A percentile compares a stretch with the other conserved stretches of the same genome.
phyloP scores from a whole-genome alignment of 2,329 filamentous ascomycete genomes.

The Pestalotiopsis sp. region DNA sequence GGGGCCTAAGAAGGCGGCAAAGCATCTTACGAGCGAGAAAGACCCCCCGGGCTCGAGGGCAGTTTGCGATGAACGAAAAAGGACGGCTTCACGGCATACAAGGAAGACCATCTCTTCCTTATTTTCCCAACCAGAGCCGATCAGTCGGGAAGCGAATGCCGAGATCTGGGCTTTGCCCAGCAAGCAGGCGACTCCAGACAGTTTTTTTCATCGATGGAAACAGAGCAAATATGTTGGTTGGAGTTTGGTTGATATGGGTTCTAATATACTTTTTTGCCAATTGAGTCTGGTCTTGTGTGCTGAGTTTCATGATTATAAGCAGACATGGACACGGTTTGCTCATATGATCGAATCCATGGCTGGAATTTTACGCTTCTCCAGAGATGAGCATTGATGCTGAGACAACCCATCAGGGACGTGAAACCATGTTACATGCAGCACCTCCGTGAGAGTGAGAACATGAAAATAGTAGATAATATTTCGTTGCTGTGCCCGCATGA shows the following conservation, averaged over 20 bases:
- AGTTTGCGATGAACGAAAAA: neutral
- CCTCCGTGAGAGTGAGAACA: too few relatives aligned
- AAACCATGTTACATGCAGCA: too few relatives aligned
- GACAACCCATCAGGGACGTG: too few relatives aligned
- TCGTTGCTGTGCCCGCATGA: too few relatives aligned
- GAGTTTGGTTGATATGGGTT: conserved; percentile 49
- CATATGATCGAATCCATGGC: too few relatives aligned
- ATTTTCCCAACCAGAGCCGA: conserved; percentile 21
- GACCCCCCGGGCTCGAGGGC: neutral
- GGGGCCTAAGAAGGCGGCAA: neutral
- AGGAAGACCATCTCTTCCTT: neutral
- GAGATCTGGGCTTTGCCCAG: conserved; percentile 18
- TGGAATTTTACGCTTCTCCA: too few relatives aligned
- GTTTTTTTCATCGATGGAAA: conserved; percentile 13
- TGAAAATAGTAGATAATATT: too few relatives aligned
- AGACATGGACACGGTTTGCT: neutral
- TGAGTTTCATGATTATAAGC: neutral
- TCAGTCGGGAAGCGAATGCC: conserved; percentile 15
- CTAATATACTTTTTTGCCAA: conserved; percentile 38
- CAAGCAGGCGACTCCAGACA: conserved; percentile 15
- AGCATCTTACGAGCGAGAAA: neutral
- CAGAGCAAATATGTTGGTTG: conserved; percentile 46
- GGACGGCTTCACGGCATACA: neutral
- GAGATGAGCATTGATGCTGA: too few relatives aligned
- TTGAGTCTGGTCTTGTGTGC: conserved; percentile 9